Evolutionary conservation across 23 red algal genomes (phyloP).

Genomic region (Gracilaria caudata): DNA sequence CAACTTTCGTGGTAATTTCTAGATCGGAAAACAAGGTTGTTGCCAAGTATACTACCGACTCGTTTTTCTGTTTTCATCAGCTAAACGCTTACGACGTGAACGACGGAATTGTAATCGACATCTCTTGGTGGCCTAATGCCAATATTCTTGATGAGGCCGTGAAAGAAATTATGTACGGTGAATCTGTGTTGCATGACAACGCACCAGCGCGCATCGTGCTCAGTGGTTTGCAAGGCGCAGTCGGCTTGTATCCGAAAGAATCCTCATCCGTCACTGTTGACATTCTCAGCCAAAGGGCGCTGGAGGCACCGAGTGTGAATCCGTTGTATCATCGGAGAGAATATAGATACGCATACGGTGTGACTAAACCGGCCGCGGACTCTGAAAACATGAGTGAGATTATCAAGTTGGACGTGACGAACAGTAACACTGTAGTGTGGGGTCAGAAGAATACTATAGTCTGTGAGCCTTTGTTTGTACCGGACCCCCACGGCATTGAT

Average conservation of each 20-base stretch:
- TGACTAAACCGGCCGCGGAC: conserved; percentile 1
- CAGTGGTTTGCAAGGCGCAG: neutral
- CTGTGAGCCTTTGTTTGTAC: conserved; percentile 18
- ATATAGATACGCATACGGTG: conserved; percentile 49
- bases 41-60: conserved; percentile 27
- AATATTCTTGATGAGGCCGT: conserved; percentile 12
- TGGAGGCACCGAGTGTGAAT: conserved; percentile 60
- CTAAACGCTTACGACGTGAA: conserved; percentile 50
- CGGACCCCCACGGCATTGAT: neutral
- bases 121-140: conserved; percentile 42
- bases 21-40: conserved; percentile 23
- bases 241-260: neutral
- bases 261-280: neutral
- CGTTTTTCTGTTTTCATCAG: conserved; percentile 70
- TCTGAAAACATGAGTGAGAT: neutral
- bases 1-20: conserved; percentile 38
- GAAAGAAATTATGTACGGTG: neutral
- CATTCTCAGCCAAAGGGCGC: neutral
- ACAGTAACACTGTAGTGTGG: neutral
- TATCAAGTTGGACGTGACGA: neutral
- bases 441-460: neutral
- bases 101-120: conserved; percentile 31
- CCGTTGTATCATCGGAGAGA: neutral
- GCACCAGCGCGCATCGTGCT: neutral
- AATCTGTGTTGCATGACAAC: conserved; percentile 36